Evolutionary conservation across 805 yeast species (phyloP), one percentile per base, ranked within the genome.

Genomic region (Ogataea wickerhamii): DNA sequence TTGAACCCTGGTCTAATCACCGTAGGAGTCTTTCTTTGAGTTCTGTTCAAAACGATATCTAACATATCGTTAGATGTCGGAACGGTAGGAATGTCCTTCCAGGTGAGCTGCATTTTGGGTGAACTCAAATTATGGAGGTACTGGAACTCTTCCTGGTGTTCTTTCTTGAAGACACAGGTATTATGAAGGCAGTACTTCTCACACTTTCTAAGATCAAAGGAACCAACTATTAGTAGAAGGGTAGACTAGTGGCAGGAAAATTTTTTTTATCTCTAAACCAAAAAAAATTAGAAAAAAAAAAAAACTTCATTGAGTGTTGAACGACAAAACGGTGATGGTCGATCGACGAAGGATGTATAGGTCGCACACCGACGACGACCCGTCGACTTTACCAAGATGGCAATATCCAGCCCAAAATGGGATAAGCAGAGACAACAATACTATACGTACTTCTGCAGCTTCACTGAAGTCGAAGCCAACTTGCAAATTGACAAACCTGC

Each of bases 1-100:
- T 86, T 83, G 73, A 89, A 93, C 41, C 98, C 98, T 14, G 96
- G 85, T 64, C 98, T 82, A 52, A 93, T 85, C 40, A 93, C 97
- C n/a, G 98, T 93, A 42, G 98, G 98, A 5, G 98, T 93, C 69
- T 93, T 93, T 70, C 99, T 81, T 71, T 93, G 99, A 1, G 99
- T 93, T 61, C 97, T 77, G 74, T 93, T 93, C 50, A 93, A 83
- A 47, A 93, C 95, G 48, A 93, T 87, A 67, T 93, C 99, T 78
- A 93, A 73, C 74, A 89, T 73, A 67, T 93, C 98, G 64, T 84
- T 87, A 56, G 95, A 71, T 49, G 81, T 81, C 32, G 98, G 94
- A 49, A 91, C 96, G 34, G 95, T 81, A 17, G 98, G 95, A 61
- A 91, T 93, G 66, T 93, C 98, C 68, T 93, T 91, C 98, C 98